A percentile compares a stretch with the other conserved stretches of the same genome.
Evolutionary conservation across 495 filamentous ascomycete species (phyloP).

Genomic region (Astrothelium macrocarpum): DNA sequence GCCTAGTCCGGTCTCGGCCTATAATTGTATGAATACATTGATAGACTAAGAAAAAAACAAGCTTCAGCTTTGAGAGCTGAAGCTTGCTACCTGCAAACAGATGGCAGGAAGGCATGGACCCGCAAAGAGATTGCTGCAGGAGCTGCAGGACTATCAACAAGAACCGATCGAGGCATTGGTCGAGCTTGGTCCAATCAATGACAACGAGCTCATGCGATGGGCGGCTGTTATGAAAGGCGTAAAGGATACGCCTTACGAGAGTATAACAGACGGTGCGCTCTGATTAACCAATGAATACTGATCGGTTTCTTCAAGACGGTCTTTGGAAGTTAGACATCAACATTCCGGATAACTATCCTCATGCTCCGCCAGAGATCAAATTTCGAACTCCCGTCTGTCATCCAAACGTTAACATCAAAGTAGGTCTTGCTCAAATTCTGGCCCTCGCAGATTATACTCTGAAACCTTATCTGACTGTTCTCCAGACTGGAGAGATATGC

Average conservation of each 20-base stretch:
- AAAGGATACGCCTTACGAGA: conserved; percentile 59
- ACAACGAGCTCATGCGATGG: conserved; percentile 66
- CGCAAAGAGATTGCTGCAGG: conserved; percentile 54
- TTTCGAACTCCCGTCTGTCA: conserved; percentile 80
- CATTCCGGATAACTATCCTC: conserved; percentile 71
- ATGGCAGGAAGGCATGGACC: conserved; percentile 10
- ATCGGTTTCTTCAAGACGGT: conserved; percentile 46
- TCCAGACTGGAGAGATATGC: conserved; percentile 77
- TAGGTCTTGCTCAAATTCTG: conserved; percentile 10
- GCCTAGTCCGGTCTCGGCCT: neutral
- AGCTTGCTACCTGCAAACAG: neutral
- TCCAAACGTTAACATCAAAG: conserved; percentile 66
- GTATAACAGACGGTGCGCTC: conserved; percentile 28
- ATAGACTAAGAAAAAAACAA: neutral
- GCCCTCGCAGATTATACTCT: neutral
- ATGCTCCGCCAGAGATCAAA: conserved; percentile 59
- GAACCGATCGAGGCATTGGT: conserved; percentile 47
- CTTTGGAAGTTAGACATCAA: conserved; percentile 72
- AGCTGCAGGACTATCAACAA: conserved; percentile 50
- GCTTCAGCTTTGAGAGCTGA: neutral
- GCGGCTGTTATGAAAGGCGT: conserved; percentile 70
- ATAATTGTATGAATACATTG: neutral
- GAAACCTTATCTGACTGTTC: neutral
- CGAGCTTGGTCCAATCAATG: conserved; percentile 56
- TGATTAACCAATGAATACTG: neutral